Percentiles rank a stretch among this genome's conserved stretches.
Conservation (phyloP, 2,329 filamentous ascomycete species). For the Amauroascus niger region DNA sequence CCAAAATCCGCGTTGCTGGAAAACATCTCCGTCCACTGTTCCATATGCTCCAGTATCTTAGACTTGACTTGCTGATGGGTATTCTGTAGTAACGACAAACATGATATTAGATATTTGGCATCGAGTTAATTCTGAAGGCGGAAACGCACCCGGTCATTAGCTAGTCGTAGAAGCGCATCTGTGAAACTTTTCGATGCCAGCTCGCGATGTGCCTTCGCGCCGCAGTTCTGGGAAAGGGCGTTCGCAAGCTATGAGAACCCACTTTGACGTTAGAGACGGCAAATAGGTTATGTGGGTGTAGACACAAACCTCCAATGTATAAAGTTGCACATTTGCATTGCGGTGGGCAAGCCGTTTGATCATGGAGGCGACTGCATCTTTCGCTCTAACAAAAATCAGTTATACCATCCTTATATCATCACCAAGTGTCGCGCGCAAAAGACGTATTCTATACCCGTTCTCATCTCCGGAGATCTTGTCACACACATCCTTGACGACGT, state of each 20-base stretch:
- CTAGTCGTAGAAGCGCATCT: constrained; percentile 80
- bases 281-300: neutral
- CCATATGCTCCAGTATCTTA: constrained; percentile 94
- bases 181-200: constrained; percentile 87
- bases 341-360: constrained; percentile 87
- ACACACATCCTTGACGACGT: constrained; percentile 45
- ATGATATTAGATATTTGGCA: neutral
- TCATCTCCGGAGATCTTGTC: constrained; percentile 48
- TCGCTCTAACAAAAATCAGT: constrained; percentile 42
- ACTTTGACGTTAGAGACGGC: neutral
- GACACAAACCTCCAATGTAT: constrained; percentile 66
- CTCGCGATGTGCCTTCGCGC: constrained; percentile 75
- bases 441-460: constrained; percentile 31
- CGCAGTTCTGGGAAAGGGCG: constrained; percentile 85
- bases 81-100: constrained; percentile 43
- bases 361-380: constrained; percentile 78
- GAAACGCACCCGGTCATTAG: constrained; percentile 60
- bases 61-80: constrained; percentile 94
- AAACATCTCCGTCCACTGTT: constrained; percentile 94
- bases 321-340: constrained; percentile 92
- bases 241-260: constrained; percentile 60
- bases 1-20: constrained; percentile 78
- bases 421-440: neutral
- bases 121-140: neutral
- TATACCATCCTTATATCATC: neutral